A percentile compares a stretch with the other conserved stretches of the same genome.
Evolutionary conservation across 805 yeast species (phyloP).

Genomic region (Nakazawaea populi): DNA sequence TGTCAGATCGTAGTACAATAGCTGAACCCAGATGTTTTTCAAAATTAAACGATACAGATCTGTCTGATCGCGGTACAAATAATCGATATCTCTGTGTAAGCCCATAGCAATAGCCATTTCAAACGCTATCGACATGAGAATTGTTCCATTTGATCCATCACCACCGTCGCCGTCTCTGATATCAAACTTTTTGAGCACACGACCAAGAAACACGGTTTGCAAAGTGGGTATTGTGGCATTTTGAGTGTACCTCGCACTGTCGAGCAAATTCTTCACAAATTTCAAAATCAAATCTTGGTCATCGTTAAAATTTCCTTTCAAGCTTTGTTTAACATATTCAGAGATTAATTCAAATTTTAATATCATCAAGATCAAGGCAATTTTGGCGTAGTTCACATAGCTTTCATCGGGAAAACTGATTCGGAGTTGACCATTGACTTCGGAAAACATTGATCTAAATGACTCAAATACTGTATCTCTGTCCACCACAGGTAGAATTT

Average conservation of each 20-base stretch:
- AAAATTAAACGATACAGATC: background rate
- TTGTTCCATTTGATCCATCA: slow-evolving; percentile 5
- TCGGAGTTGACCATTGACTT: background rate
- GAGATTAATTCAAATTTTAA: background rate
- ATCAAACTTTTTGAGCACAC: background rate
- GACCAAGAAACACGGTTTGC: slow-evolving; percentile 1
- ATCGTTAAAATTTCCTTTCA: background rate
- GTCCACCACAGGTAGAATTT: slow-evolving; percentile 31
- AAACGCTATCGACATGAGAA: background rate
- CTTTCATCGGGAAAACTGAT: background rate
- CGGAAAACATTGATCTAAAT: background rate
- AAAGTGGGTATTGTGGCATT: slow-evolving; percentile 3
- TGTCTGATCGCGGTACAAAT: background rate
- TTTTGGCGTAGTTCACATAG: background rate
- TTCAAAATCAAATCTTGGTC: background rate
- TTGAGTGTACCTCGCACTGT: background rate
- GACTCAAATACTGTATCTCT: slow-evolving; percentile 22
- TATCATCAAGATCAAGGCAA: background rate
- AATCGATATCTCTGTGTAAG: slow-evolving; percentile 7
- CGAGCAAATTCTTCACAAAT: background rate
- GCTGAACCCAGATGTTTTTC: slow-evolving; percentile 1
- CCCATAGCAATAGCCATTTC: slow-evolving; percentile 1
- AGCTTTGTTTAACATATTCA: background rate
- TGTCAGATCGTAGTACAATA: slow-evolving; percentile 2
- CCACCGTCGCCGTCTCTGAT: slow-evolving; percentile 10